phyloP scores from a whole-genome alignment of 108 stramenopile genomes.

The Seminavis robusta region DNA sequence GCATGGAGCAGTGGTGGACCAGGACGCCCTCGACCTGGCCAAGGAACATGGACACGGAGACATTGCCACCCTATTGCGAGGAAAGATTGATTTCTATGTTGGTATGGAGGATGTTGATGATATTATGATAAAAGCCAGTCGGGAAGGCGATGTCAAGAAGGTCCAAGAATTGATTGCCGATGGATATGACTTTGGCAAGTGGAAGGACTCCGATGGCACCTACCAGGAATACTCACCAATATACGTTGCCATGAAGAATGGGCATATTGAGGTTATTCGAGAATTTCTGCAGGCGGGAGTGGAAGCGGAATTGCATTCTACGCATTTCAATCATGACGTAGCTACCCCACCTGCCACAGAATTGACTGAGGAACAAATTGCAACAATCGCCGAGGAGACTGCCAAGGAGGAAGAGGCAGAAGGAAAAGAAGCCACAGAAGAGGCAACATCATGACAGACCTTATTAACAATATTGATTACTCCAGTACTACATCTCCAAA shows the following conservation, averaged over 20 bases:
- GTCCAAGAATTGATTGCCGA: constrained; percentile 32
- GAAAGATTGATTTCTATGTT: constrained; percentile 40
- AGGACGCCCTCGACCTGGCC: constrained; percentile 40
- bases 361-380: too few relatives aligned
- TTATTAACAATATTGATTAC: too few relatives aligned
- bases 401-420: too few relatives aligned
- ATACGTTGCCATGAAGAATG: constrained; percentile 50
- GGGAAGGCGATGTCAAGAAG: constrained; percentile 41
- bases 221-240: constrained; percentile 38
- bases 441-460: too few relatives aligned
- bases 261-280: constrained; percentile 45
- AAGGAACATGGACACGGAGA: constrained; percentile 36
- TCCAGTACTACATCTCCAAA: too few relatives aligned
- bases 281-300: constrained; percentile 38
- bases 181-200: constrained; percentile 38
- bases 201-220: constrained; percentile 39
- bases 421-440: too few relatives aligned
- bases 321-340: too few relatives aligned
- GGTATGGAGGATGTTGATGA: constrained; percentile 42
- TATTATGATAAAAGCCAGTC: constrained; percentile 56
- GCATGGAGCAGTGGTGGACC: constrained; percentile 19
- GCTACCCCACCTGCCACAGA: too few relatives aligned
- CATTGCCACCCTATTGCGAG: constrained; percentile 19
- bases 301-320: constrained; percentile 15
- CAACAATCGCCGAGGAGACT: too few relatives aligned